Percentiles rank a stretch among this genome's conserved stretches.
phyloP scores from a whole-genome alignment of 1,139 yeast species.

The Debaryomyces sp. region DNA sequence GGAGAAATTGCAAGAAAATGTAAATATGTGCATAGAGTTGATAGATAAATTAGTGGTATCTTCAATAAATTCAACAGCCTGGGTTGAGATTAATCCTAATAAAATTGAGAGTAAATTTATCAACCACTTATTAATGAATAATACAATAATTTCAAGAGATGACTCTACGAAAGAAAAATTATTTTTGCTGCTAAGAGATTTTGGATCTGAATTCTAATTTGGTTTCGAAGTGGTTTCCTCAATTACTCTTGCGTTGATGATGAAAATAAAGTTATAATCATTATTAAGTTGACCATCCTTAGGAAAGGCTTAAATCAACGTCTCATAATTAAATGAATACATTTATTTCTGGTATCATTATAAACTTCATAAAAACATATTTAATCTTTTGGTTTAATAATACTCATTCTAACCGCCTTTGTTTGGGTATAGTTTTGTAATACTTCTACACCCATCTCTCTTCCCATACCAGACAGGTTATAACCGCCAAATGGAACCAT shows the following conservation, averaged over 20 bases:
- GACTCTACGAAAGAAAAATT: slow-evolving; percentile 1
- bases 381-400: slow-evolving; percentile 3
- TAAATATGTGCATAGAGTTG: too few species aligned
- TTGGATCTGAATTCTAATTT: slow-evolving; percentile 15
- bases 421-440: slow-evolving; percentile 28
- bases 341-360: too few species aligned
- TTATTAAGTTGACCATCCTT: too few species aligned
- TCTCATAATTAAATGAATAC: background rate
- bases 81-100: slow-evolving; percentile 19
- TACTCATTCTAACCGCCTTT: slow-evolving; percentile 24
- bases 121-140: slow-evolving; percentile 18
- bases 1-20: too few species aligned
- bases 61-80: slow-evolving; percentile 11
- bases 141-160: too few species aligned
- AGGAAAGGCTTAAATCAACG: too few species aligned
- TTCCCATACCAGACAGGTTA: slow-evolving; percentile 32
- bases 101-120: slow-evolving; percentile 18
- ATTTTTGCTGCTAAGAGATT: slow-evolving; percentile 16
- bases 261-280: too few species aligned
- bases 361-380: background rate
- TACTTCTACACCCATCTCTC: slow-evolving; percentile 31
- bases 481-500: slow-evolving; percentile 35
- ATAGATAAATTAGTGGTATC: slow-evolving; percentile 11
- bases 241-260: background rate
- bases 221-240: background rate